A percentile compares a stretch with the other conserved stretches of the same genome.
phyloP scores from a whole-genome alignment of 75 land plant genomes.

The Cupressus sempervirens region DNA sequence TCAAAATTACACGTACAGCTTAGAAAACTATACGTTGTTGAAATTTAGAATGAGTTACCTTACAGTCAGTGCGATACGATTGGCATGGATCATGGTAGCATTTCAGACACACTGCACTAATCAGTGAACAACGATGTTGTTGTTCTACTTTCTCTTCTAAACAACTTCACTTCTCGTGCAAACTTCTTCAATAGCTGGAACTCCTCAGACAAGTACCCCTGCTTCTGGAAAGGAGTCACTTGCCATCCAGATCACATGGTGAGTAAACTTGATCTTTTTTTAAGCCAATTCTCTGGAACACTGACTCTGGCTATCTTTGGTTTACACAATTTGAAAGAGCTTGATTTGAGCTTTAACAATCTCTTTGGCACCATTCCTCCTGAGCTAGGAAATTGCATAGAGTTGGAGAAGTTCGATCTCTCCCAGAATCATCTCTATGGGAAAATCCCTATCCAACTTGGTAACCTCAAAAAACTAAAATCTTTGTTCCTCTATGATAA shows the following conservation, averaged over 20 bases:
- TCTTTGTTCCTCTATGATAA: conserved; percentile 15
- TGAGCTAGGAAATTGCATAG: conserved; percentile 15
- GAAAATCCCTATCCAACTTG: conserved; percentile 21
- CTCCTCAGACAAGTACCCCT: background rate
- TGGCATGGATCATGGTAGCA: background rate
- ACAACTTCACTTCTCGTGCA: background rate
- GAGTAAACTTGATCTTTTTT: conserved; percentile 12
- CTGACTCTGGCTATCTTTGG: conserved; percentile 23
- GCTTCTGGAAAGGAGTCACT: conserved; percentile 16
- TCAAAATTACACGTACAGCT: too few species aligned
- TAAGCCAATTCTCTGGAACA: conserved; percentile 5
- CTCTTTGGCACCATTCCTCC: conserved; percentile 25
- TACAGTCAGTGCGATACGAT: background rate
- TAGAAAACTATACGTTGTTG: background rate
- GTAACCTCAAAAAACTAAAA: conserved; percentile 11
- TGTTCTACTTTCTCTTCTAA: conserved; percentile 10
- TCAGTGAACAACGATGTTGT: background rate
- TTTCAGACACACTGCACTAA: background rate
- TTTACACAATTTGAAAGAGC: conserved; percentile 14
- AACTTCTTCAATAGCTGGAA: conserved; percentile 6
- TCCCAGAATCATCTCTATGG: conserved; percentile 39
- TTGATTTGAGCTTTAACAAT: conserved; percentile 23
- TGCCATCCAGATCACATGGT: conserved; percentile 12
- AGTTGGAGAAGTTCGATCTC: conserved; percentile 19
- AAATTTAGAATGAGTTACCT: background rate